Percentiles rank a stretch among this genome's conserved stretches.
Conservation (phyloP, 164 flowering plant species). For the Vitis labrusca region DNA sequence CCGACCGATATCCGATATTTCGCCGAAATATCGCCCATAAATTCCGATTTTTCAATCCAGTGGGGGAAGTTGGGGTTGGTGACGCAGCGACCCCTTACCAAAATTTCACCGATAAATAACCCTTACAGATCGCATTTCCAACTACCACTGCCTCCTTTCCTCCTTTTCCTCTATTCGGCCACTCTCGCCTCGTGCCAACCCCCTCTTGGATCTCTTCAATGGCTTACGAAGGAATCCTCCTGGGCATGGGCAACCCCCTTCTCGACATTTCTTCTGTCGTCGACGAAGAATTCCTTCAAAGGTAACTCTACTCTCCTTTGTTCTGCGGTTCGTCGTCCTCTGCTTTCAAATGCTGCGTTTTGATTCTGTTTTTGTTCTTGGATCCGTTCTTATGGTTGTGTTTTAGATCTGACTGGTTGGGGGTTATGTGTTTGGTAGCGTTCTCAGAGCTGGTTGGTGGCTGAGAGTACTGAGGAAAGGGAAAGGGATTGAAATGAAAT, state of each 20-base stretch:
- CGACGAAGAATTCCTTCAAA: conserved; percentile 46
- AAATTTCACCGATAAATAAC: neutral
- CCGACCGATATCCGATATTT: no score
- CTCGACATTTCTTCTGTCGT: conserved; percentile 73
- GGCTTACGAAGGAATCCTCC: conserved; percentile 52
- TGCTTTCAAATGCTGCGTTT: neutral
- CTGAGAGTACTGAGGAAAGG: no score
- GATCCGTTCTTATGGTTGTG: neutral
- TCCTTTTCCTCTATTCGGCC: neutral
- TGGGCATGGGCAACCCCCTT: conserved; percentile 82
- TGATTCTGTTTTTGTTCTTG: neutral
- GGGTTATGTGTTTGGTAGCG: no score
- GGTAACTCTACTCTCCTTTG: conserved; percentile 27
- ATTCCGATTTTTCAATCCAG: no score
- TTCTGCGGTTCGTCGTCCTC: neutral
- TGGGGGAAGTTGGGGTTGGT: no score
- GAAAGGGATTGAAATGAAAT: no score
- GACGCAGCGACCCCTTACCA: no score
- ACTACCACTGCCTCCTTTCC: neutral
- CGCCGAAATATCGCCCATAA: no score
- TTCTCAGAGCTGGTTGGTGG: no score
- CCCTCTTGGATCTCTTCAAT: conserved; percentile 17
- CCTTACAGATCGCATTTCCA: neutral
- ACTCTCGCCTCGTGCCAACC: no score
- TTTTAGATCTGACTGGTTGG: no score